Base-by-base conservation (phyloP, 2,329 filamentous ascomycete species). In the Fusarium domesticum region DNA sequence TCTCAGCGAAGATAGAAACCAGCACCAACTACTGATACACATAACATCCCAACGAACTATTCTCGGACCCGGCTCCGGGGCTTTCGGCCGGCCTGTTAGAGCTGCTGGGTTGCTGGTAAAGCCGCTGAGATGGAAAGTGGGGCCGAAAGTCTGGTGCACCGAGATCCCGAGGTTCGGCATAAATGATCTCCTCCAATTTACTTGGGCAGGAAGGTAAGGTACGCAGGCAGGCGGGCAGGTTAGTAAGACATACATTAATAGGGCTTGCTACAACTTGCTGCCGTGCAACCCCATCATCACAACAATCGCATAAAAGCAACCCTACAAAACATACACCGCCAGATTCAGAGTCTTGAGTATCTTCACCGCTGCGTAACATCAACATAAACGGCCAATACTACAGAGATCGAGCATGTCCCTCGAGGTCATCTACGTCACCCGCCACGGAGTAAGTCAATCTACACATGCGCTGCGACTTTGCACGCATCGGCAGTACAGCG, bases 341-440 rank as follows among this genome's bases (percentile, higher is more conserved):
- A 34, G 3, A 18, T 28, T 12, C 4, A 10, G 14, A 28, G 14
- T 10, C 10, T 11, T 12, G 23, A 28, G 14, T 28, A 28, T 28
- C 23, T 28, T 28, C 23, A 28, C 23, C 23, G 23, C 23, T 12
- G 23, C 19, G n/a, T n/a, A n/a, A n/a, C n/a, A 28, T 35, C 10
- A 17, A 15, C 35, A 23, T 15, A 8, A 3, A 23, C 34, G 6
- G 8, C 23, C 23, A 28, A 12, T 28, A 12, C 16, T 18, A 16
- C 23, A 28, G 23, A 28, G 14, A 28, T 28, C 23, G 14, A 39
- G 45, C 23, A 87, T 85, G 81, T 73, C 82, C 48, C 71, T 89
- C 39, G 78, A 88, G 62, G 79, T 77, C 54, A 88, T 90, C 51
- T 89, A 89, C 63, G 72, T 90, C 46, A 80, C 79, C 53, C 82